phyloP scores from a whole-genome alignment of 441 rosid species.

The Adansonia madagascariensis region DNA sequence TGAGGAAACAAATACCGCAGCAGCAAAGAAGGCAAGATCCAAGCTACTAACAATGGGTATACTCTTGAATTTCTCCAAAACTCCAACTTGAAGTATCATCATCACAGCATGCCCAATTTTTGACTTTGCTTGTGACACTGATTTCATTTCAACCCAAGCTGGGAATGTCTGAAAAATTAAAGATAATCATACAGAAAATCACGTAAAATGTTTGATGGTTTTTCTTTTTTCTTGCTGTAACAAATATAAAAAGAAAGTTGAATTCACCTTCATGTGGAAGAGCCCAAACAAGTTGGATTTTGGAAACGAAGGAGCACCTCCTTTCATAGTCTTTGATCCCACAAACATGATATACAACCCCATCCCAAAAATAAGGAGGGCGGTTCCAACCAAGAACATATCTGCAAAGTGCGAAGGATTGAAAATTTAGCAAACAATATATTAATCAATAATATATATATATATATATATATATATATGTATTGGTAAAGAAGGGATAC shows the following conservation, averaged over 20 bases:
- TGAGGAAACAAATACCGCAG: conserved; percentile 57
- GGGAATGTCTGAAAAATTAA: conserved; percentile 49
- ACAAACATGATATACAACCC: conserved; percentile 67
- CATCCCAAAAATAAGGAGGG: conserved; percentile 64
- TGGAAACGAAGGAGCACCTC: conserved; percentile 33
- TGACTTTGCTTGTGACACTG: conserved; percentile 64
- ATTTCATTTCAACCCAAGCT: conserved; percentile 52
- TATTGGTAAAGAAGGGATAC: conserved; percentile 30
- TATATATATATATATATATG: neutral
- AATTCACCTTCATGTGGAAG: conserved; percentile 46
- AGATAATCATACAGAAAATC: neutral
- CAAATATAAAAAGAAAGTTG: neutral
- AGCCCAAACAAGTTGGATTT: conserved; percentile 59
- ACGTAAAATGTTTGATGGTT: neutral
- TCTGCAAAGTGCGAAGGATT: conserved; percentile 51
- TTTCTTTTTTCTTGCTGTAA: neutral
- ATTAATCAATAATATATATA: neutral
- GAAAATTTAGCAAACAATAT: neutral
- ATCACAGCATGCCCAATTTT: conserved; percentile 69
- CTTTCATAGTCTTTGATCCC: conserved; percentile 40
- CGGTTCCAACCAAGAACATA: conserved; percentile 68
- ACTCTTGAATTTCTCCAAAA: conserved; percentile 63
- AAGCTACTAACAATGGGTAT: conserved; percentile 50
- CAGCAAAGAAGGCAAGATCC: conserved; percentile 74
- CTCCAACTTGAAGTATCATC: conserved; percentile 77